Percentiles rank a stretch among this genome's conserved stretches.
Evolutionary conservation across 768 basidiomycete species (phyloP).

Genomic region (Boletus reticuloceps): DNA sequence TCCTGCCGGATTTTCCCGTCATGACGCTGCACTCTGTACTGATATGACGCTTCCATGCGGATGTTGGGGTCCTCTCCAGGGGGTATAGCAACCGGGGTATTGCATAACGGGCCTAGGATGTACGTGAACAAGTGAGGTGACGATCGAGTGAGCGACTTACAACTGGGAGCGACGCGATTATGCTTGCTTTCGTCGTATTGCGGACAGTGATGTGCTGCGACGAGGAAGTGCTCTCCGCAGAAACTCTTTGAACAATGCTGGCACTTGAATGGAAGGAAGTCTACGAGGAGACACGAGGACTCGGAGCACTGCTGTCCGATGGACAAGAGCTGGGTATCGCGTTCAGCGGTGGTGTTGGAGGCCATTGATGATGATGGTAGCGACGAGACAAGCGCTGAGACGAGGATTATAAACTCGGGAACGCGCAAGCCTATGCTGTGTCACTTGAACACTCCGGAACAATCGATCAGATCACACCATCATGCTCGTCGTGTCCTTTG

Average conservation of each 20-base stretch:
- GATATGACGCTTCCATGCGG: conserved; percentile 78
- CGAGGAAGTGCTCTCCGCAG: conserved; percentile 80
- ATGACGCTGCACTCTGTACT: conserved; percentile 62
- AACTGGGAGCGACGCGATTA: conserved; percentile 75
- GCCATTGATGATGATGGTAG: conserved; percentile 1
- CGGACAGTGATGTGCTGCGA: conserved; percentile 61
- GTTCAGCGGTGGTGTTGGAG: conserved; percentile 29
- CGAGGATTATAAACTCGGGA: conserved; percentile 18
- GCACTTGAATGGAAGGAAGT: conserved; percentile 87
- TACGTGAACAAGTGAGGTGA: background rate
- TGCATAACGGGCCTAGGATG: conserved; percentile 69
- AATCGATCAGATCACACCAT: conserved; percentile 2
- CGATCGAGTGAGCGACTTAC: conserved; percentile 38
- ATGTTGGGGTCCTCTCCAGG: conserved; percentile 78
- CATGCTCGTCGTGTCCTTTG: conserved; percentile 26
- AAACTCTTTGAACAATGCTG: conserved; percentile 69
- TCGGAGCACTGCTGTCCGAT: conserved; percentile 74
- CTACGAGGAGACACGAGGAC: conserved; percentile 64
- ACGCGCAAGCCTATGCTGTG: conserved; percentile 23
- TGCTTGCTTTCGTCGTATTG: conserved; percentile 69
- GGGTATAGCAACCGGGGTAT: conserved; percentile 69
- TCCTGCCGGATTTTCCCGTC: conserved; percentile 55
- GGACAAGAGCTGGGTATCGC: conserved; percentile 56
- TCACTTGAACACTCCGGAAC: background rate
- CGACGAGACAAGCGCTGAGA: background rate